Evolutionary conservation across 352 stramenopile species (phyloP), one percentile per base, ranked within the genome.

Genomic region (Saprolegnia parasitica): DNA sequence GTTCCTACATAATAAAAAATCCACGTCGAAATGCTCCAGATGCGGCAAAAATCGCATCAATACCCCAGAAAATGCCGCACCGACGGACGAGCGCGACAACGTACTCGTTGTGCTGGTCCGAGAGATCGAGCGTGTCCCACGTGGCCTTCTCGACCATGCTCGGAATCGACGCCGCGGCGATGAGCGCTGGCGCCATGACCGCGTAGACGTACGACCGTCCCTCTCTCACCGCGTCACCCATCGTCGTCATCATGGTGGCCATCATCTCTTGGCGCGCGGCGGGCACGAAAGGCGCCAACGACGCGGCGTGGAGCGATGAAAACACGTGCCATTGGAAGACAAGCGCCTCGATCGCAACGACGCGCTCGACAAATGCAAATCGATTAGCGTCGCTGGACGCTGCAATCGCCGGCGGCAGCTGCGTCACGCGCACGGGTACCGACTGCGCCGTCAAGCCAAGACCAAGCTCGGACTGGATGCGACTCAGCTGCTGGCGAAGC

Each of bases 41-140:
- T n/a, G n/a, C n/a, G n/a, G n/a, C n/a, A n/a, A n/a, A n/a, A n/a
- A n/a, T n/a, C n/a, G n/a, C n/a, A n/a, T n/a, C n/a, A n/a, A 24
- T 57, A 67, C 84, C 84, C 85, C 83, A 95, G 10, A 86, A 76
- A 71, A 93, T 84, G 35, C 87, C 87, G 72, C 86, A 95, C 45
- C 86, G 87, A 56, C 79, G 81, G n/a, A 95, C 84, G 21, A 93
- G 75, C 26, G 80, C 68, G 11, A 91, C 81, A 35, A 95, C 77
- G 71, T 94, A 95, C 52, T 89, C 84, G 63, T 92, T 93, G 67
- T 82, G 81, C 46, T 79, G 78, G 47, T 91, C 81, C 68, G 77
- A 81, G 13, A 93, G 75, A 58, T 89, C 87, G 9, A 72, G 50
- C 26, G 91, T 77, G 65, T 89, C 76, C 87, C 87, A 95, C 16